Evolutionary conservation across 495 filamentous ascomycete species (phyloP), one percentile per base, ranked within the genome.

Genomic region (Stereocaulon alpinum): DNA sequence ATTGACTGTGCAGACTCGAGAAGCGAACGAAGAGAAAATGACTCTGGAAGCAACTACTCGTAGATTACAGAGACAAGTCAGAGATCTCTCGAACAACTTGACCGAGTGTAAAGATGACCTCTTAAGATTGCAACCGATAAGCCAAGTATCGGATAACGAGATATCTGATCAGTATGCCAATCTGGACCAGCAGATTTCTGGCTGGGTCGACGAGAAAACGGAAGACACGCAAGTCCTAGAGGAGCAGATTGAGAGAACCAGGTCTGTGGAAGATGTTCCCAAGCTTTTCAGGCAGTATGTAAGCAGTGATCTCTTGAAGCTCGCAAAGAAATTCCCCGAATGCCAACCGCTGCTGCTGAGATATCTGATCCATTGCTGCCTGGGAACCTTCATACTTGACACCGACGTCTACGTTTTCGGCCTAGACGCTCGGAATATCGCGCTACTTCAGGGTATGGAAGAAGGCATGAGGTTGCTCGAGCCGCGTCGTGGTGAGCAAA

Each of bases 71-170:
- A 56, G 63, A 32, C 61, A 67, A 49, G 58, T 61, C 2, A 49
- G 48, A 15, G 60, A 63, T 14, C 22, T 65, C 24, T 51, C 55
- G 0, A 55, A 55, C n/a, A 63, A 64, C 6, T 34, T 67, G 41
- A 67, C 63, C 0, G 65, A 63, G 40, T 62, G 60, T 40, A 57
- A 47, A 55, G 65, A 65, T 37, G 65, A 65, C 49, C 49, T 67
- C 6, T 49, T 65, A 6, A 47, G 60, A 30, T 22, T 63, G 27
- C 65, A 67, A 49, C 65, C 65, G 1, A 55, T 60, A 24, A 60
- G 49, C 6, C 65, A 67, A 40, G 50, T 61, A 12, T 54, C 62
- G 11, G 65, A 67, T 30, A 65, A 59, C 17, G 63, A 67, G 48
- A 55, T 67, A 2, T 57, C 60, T 6, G 60, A 65, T 2, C 49